Evolutionary conservation across 768 basidiomycete genomes (phyloP), one percentile per base, ranked within the genome.

Genomic region (Mycena capillaripes): DNA sequence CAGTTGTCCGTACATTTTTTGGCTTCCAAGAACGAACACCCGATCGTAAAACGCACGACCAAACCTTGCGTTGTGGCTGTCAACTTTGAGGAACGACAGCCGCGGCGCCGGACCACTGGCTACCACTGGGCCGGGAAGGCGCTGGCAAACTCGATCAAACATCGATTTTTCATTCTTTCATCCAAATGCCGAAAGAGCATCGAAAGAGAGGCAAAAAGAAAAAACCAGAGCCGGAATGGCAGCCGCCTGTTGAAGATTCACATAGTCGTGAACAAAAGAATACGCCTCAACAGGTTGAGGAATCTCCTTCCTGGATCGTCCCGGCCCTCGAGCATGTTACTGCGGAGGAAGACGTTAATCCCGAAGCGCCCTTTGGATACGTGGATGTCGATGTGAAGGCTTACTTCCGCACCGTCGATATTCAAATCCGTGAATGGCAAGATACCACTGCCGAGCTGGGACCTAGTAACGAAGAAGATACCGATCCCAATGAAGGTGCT

Each of bases 371-470:
- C 2, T 98, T 97, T 79, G 97, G 96, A 68, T 93, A 91, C 71
- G 91, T 97, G 10, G 96, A 97, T 75, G 88, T 89, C 23, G 97
- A 97, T 78, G 86, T 97, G 34, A 97, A 97, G 80, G 95, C 96
- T 2, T 98, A 98, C 82, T 97, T 98, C 77, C 85, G 93, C 53
- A 95, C 91, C 1, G 95, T 97, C 14, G 95, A 98, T 73, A 85
- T 92, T 36, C 95, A 97, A 79, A 91, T 98, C 46, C 91, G 91
- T 57, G 91, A 93, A 74, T 98, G 97, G 95, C 94, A 95, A 77
- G 90, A 91, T 63, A 84, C 81, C 17, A 83, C 78, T 7, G 83
- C 82, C 3, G 84, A 83, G n/a, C 69, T 62, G 23, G 82, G 84
- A 3, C 80, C 84, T n/a, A 87, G 83, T 27, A n/a, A n/a, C n/a